Percentiles rank a stretch among this genome's conserved stretches.
Conservation (phyloP, 2,329 filamentous ascomycete genomes). For the Apiospora hydei region DNA sequence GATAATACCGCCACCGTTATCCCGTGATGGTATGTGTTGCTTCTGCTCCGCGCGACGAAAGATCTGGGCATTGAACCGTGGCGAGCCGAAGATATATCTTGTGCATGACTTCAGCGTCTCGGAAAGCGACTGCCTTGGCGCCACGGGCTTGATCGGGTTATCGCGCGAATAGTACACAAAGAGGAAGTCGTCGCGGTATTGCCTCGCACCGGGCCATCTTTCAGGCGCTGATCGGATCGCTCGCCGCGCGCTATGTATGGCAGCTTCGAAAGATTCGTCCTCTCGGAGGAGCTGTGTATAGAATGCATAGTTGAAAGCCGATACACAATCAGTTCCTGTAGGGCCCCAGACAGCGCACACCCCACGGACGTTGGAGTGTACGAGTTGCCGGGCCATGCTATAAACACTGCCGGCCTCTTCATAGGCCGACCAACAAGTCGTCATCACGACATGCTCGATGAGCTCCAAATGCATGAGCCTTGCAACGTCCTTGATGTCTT, state of each 20-base stretch:
- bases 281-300: not conserved
- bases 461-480: not conserved
- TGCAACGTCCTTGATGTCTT: not conserved
- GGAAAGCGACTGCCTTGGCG: not conserved
- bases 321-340: not conserved
- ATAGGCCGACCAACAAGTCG: slow-evolving; percentile 10
- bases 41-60: not conserved
- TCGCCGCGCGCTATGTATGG: not conserved
- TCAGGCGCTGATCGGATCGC: not conserved
- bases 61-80: not conserved
- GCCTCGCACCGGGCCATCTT: not conserved
- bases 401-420: not conserved
- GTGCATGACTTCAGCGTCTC: not conserved
- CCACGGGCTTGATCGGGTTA: not conserved
- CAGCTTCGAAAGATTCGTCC: not conserved
- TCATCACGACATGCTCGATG: slow-evolving; percentile 15
- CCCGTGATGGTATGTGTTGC: not conserved
- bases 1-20: not conserved
- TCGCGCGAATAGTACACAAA: slow-evolving; percentile 18
- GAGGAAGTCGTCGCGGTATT: slow-evolving; percentile 20
- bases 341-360: slow-evolving; percentile 1
- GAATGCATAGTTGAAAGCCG: slow-evolving; percentile 2
- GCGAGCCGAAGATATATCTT: not conserved
- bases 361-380: slow-evolving; percentile 5
- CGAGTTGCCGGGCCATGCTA: slow-evolving; percentile 17